phyloP scores from a whole-genome alignment of 1,284 basidiomycete genomes.

The Cutaneotrichosporon sp. region DNA sequence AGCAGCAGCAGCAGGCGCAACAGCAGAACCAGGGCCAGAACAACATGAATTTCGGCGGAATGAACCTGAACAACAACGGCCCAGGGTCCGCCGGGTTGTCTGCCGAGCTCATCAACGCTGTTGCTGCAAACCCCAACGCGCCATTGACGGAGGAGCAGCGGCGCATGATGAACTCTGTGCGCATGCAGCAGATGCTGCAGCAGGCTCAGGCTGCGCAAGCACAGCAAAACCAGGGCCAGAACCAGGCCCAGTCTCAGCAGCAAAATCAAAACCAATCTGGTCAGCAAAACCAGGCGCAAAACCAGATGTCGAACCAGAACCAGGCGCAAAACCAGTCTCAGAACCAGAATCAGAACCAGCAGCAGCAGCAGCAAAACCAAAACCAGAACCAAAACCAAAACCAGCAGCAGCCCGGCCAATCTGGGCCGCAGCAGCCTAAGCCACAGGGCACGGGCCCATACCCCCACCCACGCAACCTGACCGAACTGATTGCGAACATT shows the following conservation, averaged over 20 bases:
- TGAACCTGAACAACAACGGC: not conserved
- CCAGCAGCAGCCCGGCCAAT: constrained; percentile 6
- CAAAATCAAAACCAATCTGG: not conserved
- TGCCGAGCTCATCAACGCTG: constrained; percentile 13
- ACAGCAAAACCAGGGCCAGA: not conserved
- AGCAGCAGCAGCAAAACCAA: constrained; percentile 3
- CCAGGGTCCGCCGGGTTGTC: constrained; percentile 3
- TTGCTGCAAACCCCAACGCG: constrained; percentile 13
- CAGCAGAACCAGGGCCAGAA: constrained; percentile 1
- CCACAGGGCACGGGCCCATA: constrained; percentile 6
- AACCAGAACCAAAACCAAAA: constrained; percentile 1
- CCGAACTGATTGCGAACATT: constrained; percentile 13
- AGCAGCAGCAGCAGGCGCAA: not conserved
- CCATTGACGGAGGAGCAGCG: constrained; percentile 17
- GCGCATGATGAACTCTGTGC: constrained; percentile 7
- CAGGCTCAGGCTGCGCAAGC: constrained; percentile 7
- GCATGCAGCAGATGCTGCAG: constrained; percentile 12
- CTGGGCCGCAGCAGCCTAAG: constrained; percentile 5
- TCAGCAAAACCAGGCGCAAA: constrained; percentile 2
- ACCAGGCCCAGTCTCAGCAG: constrained; percentile 9
- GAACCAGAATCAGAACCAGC: not conserved
- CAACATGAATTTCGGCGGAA: not conserved
- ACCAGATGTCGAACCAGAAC: not conserved
- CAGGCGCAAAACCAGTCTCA: constrained; percentile 4
- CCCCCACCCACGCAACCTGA: constrained; percentile 12